Conservation (phyloP, 148 eudicot species). For the Rhododendron henanense region DNA sequence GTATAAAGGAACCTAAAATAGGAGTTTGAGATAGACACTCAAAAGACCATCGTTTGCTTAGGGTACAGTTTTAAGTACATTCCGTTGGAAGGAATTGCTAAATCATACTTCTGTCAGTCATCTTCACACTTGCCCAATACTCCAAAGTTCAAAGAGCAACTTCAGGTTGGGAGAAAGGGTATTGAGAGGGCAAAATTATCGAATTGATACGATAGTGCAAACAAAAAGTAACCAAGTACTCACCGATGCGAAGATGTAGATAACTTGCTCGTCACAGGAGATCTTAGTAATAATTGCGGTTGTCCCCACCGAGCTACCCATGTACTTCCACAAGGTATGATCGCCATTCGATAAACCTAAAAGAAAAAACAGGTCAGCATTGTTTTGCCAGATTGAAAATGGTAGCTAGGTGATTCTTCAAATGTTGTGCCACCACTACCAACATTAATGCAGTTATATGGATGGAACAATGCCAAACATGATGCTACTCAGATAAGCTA, state of each 20-base stretch:
- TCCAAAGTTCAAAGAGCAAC: background rate
- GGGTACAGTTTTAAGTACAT: background rate
- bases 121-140: background rate
- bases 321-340: slow-evolving; percentile 73
- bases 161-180: background rate
- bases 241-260: slow-evolving; percentile 38
- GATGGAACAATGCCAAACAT: background rate
- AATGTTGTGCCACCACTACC: background rate
- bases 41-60: background rate
- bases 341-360: slow-evolving; percentile 51
- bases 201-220: background rate
- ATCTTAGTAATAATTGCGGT: slow-evolving; percentile 37
- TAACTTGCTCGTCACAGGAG: slow-evolving; percentile 34
- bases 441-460: background rate
- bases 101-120: background rate
- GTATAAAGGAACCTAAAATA: background rate
- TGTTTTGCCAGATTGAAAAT: background rate
- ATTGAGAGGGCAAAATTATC: background rate
- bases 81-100: background rate
- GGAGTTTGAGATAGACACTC: background rate
- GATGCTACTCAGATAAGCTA: background rate
- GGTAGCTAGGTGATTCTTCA: background rate
- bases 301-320: slow-evolving; percentile 80
- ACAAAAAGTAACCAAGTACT: slow-evolving; percentile 8
- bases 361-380: background rate